Base-by-base conservation (phyloP, 2,329 filamentous ascomycete species). In the Pseudogymnoascus sp. region DNA sequence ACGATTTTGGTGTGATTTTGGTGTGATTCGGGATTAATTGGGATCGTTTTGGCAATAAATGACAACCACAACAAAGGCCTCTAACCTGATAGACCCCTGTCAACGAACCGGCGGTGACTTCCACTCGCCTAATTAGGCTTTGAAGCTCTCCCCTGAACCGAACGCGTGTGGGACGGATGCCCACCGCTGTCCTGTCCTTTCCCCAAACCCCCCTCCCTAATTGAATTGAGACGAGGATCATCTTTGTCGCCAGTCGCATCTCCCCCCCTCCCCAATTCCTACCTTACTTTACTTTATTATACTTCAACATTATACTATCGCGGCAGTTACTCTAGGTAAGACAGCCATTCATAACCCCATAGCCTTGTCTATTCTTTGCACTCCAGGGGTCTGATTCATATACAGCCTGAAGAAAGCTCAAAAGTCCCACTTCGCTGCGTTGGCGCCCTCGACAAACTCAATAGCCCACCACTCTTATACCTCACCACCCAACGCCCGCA, bases 381-480 rank as follows among this genome's bases (percentile, higher is more conserved):
- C 45, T 9, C 21, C 21, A 21, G 4, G 45, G 45, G 45, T 52
- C 45, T 52, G 45, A 31, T 52, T 31, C 45, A 52, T 10, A 31
- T 52, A 52, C 45, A 52, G 45, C 45, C 45, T 52, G 45, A 52
- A 52, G 27, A 31, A 52, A 52, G 31, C 36, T 59, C 36, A 39
- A 25, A 10, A 59, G 55, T 37, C 36, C 55, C 55, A 59, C 55
- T 59, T 59, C 31, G 55, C 55, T 59, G 55, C 55, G 55, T 59
- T 59, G 55, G 55, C 55, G 55, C 55, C 33, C 18, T 52, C 55
- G 55, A 59, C 55, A 59, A 59, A 37, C 33, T 37, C 18, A 29
- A 36, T 39, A 59, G 55, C 36, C 31, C 33, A 59, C 33, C 55
- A 59, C 55, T 59, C 55, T 59, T 59, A 39, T 36, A 59, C 55